These are phyloP conservation scores for Eucalyptus curtisii DNA, from an alignment of 345 rosid species.

Conservation along the genomic window DNA sequence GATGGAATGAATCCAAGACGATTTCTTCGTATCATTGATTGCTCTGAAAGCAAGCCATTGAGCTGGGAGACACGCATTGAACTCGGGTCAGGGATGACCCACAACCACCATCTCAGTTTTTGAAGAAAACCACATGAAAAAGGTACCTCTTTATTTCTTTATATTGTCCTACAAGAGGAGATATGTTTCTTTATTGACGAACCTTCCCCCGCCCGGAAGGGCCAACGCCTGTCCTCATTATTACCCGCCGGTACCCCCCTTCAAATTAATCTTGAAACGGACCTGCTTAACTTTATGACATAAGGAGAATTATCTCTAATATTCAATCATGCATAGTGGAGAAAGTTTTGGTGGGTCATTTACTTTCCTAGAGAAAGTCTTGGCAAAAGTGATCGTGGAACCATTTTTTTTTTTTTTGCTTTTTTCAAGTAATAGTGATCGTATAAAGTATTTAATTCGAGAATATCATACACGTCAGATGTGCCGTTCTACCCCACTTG, in stretches of 20 bases:
- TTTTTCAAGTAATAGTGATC: neutral
- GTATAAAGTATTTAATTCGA: neutral
- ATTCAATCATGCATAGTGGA: neutral
- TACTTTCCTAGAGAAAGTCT: neutral
- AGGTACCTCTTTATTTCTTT: neutral
- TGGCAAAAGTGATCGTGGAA: neutral
- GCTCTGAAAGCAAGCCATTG: neutral
- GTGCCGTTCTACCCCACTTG: neutral
- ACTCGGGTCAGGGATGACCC: neutral
- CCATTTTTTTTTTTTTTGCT: neutral
- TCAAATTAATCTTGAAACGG: neutral
- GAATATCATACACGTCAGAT: neutral
- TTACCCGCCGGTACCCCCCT: neutral
- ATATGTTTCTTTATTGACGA: neutral
- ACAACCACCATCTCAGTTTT: neutral
- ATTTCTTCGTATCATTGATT: neutral
- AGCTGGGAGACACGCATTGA: neutral
- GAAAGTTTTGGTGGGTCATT: neutral
- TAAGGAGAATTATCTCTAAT: neutral
- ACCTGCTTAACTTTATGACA: neutral
- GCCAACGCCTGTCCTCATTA: neutral
- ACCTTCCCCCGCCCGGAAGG: neutral
- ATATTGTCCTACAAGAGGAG: neutral
- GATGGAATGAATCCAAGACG: neutral
- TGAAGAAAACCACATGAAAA: neutral